Percentiles rank a stretch among this genome's conserved stretches.
phyloP scores from a whole-genome alignment of 1,139 yeast species.

The Saccharomyces hybrid region DNA sequence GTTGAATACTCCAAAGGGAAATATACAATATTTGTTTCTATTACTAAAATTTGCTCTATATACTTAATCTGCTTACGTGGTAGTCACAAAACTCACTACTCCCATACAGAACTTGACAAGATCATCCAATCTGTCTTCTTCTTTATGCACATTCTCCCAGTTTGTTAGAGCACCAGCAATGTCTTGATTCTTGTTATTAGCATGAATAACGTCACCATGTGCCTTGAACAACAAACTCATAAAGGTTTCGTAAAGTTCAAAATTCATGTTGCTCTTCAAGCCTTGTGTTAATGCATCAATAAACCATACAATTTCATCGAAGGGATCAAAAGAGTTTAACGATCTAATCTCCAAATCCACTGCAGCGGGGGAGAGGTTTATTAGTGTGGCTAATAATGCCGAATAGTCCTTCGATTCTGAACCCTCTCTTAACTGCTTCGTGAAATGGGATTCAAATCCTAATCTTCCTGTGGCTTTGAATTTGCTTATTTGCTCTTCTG shows the following conservation, averaged over 20 bases:
- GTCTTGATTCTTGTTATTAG: conserved; percentile 35
- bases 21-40: background rate
- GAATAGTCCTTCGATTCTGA: conserved; percentile 37
- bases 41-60: background rate
- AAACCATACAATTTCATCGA: conserved; percentile 60
- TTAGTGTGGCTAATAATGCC: conserved; percentile 48
- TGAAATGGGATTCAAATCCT: conserved; percentile 68
- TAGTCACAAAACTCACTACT: conserved; percentile 54
- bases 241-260: conserved; percentile 49
- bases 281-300: conserved; percentile 60
- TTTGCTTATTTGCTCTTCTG: conserved; percentile 23
- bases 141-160: conserved; percentile 45
- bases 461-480: conserved; percentile 30
- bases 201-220: conserved; percentile 77
- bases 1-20: background rate
- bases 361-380: conserved; percentile 65
- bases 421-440: conserved; percentile 53
- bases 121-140: conserved; percentile 51
- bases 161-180: conserved; percentile 40
- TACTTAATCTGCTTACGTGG: conserved; percentile 8
- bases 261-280: conserved; percentile 48
- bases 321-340: conserved; percentile 45
- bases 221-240: conserved; percentile 63
- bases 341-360: conserved; percentile 85
- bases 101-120: conserved; percentile 79